Base-by-base conservation (phyloP, 2,329 filamentous ascomycete species). In the Penicillium sp. region DNA sequence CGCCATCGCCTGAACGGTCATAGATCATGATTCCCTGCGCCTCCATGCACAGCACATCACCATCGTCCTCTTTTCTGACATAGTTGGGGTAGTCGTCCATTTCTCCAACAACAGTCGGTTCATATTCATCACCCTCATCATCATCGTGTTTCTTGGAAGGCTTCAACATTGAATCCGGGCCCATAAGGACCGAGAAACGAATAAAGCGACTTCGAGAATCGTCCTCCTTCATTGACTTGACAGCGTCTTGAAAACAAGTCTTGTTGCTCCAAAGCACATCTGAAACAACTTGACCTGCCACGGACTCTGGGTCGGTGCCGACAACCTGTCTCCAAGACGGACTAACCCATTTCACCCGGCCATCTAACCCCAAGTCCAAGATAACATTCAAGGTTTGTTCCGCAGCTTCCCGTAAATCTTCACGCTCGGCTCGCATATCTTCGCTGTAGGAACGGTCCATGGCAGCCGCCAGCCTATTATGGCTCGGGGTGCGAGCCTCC, bases 1-100 rank as follows among this genome's bases (percentile, higher is more conserved):
- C 90, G 56, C 87, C 88, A 52, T 91, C 91, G 38, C 91, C 90
- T 12, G 88, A 83, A 60, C 89, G 86, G 71, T 97, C 92, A 70
- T 96, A 97, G 6, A 97, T 91, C 88, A 97, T 96, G 68, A 99
- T 99, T 21, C 94, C 94, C 74, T 99, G 94, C 6, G 90, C 95
- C 75, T 99, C 95, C 59, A 99, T 82, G 60, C 91, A 88, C 59
- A 96, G 80, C 40, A 84, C 80, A 56, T 81, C 64, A 45, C 73
- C 73, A 26, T 70, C 66, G 47, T 76, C 72, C 58, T 73, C 68
- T 14, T 76, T 64, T 7, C 53, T 65, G 4, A 38, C 45, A 28
- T 65, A 61, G 57, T 65, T 68, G 54, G 45, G 21, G 26, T 71
- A 65, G 46, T 77, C 72, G 57, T 73, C 67, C 14, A 76, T 65